Conservation (phyloP, 2,329 filamentous ascomycete genomes). For the Tolypocladium ophioglossoides region DNA sequence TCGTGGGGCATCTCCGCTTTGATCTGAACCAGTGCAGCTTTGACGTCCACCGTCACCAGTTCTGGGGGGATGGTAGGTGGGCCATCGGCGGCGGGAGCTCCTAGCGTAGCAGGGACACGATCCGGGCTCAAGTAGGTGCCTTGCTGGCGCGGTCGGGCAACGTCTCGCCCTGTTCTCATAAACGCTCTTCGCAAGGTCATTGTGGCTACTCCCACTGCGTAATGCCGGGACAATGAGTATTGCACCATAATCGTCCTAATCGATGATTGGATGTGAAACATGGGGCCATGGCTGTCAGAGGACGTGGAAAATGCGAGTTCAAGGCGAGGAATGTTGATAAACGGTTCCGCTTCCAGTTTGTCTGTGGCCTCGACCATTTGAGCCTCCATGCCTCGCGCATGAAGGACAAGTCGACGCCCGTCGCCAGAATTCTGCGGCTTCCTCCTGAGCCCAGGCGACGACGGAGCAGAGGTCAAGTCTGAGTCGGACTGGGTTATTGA, state of each 20-base stretch:
- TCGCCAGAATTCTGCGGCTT: constrained; percentile 53
- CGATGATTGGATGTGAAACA: constrained; percentile 78
- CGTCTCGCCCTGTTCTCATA: constrained; percentile 37
- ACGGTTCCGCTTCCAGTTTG: constrained; percentile 74
- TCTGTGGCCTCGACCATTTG: constrained; percentile 85
- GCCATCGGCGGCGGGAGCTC: constrained; percentile 17
- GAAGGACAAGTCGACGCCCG: constrained; percentile 70
- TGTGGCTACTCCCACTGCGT: constrained; percentile 72
- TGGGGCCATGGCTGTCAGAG: constrained; percentile 76
- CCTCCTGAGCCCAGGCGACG: constrained; percentile 32
- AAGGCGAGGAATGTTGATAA: constrained; percentile 74
- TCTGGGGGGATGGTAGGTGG: constrained; percentile 38
- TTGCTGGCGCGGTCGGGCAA: constrained; percentile 21
- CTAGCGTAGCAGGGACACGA: constrained; percentile 23
- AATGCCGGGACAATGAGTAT: constrained; percentile 91
- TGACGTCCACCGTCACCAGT: constrained; percentile 72
- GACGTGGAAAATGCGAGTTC: constrained; percentile 78
- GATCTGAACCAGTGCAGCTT: constrained; percentile 70
- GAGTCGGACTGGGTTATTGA: constrained; percentile 59
- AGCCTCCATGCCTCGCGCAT: constrained; percentile 75
- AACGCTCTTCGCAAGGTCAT: constrained; percentile 67
- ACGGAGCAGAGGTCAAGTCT: constrained; percentile 35
- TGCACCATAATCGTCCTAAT: constrained; percentile 71
- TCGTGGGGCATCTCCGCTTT: constrained; percentile 84
- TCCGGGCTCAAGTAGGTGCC: constrained; percentile 15